Percentiles rank a stretch among this genome's conserved stretches.
Evolutionary conservation across 1,284 basidiomycete genomes (phyloP).

Genomic region (Tetrapyrgos nigripes): DNA sequence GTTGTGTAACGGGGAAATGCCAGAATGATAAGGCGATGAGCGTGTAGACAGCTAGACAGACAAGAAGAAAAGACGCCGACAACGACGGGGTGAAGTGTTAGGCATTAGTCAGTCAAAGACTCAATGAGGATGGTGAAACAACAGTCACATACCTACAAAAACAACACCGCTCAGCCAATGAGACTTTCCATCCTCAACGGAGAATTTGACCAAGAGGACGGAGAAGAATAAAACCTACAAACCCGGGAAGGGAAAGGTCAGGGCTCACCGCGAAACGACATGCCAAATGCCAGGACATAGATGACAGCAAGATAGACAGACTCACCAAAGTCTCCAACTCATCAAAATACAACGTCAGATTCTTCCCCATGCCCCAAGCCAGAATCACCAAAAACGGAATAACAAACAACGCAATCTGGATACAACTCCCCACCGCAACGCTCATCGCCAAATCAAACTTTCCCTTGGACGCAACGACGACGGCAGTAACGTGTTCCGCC

Average conservation of each 20-base stretch:
- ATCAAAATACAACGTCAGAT: slow-evolving; percentile 50
- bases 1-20: slow-evolving; percentile 45
- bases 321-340: slow-evolving; percentile 36
- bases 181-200: slow-evolving; percentile 66
- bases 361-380: slow-evolving; percentile 56
- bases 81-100: too few species aligned
- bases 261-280: neutral
- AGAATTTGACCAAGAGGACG: slow-evolving; percentile 66
- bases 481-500: slow-evolving; percentile 71
- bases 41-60: slow-evolving; percentile 41
- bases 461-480: slow-evolving; percentile 68
- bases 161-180: slow-evolving; percentile 67
- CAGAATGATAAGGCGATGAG: slow-evolving; percentile 52
- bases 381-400: slow-evolving; percentile 62
- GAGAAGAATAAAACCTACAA: slow-evolving; percentile 56
- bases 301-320: slow-evolving; percentile 26
- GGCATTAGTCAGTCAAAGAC: neutral
- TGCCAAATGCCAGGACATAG: neutral
- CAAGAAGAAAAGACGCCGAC: neutral
- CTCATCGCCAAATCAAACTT: slow-evolving; percentile 60
- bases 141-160: slow-evolving; percentile 49
- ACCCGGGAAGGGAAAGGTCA: neutral
- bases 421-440: slow-evolving; percentile 70
- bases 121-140: neutral
- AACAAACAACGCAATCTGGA: slow-evolving; percentile 73